phyloP scores from a whole-genome alignment of 2,329 filamentous ascomycete genomes.

The Escovopsis sp. region DNA sequence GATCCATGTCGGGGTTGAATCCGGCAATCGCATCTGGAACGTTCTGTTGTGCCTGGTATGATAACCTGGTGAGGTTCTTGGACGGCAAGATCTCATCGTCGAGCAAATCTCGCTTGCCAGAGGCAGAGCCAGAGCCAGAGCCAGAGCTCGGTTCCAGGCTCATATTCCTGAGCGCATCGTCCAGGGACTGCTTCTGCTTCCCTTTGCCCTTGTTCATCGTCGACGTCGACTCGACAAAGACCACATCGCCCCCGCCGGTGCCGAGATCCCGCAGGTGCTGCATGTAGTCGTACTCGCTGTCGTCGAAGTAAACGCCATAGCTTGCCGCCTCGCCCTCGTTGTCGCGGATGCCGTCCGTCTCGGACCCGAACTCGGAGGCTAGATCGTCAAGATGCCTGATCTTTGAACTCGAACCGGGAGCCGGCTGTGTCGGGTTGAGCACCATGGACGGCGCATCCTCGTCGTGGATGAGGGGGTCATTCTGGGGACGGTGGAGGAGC shows the following conservation, averaged over 20 bases:
- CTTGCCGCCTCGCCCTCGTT: slow-evolving; percentile 96
- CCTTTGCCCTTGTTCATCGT: slow-evolving; percentile 49
- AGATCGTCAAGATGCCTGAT: slow-evolving; percentile 63
- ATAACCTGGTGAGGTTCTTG: slow-evolving; percentile 60
- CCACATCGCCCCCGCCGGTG: slow-evolving; percentile 49
- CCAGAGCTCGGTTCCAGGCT: slow-evolving; percentile 38
- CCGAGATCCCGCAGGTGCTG: slow-evolving; percentile 91
- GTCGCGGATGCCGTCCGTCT: slow-evolving; percentile 50
- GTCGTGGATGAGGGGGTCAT: slow-evolving; percentile 95
- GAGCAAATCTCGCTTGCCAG: slow-evolving; percentile 42
- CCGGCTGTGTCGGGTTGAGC: slow-evolving; percentile 51
- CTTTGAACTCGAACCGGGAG: slow-evolving; percentile 17
- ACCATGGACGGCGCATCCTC: slow-evolving; percentile 78
- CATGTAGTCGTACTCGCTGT: slow-evolving; percentile 97
- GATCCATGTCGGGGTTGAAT: slow-evolving; percentile 97
- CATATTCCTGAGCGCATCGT: slow-evolving; percentile 61
- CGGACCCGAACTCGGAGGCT: slow-evolving; percentile 56
- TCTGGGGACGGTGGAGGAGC: slow-evolving; percentile 89
- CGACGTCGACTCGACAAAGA: slow-evolving; percentile 66
- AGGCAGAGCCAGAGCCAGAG: slow-evolving; percentile 15
- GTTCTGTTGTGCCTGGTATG: slow-evolving; percentile 87
- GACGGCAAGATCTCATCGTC: slow-evolving; percentile 65
- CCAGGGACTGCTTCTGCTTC: slow-evolving; percentile 63
- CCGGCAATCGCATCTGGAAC: slow-evolving; percentile 82
- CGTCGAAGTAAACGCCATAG: slow-evolving; percentile 88